Conservation (phyloP, 176 grass and related monocot species). For the Thinopyrum elongatum region DNA sequence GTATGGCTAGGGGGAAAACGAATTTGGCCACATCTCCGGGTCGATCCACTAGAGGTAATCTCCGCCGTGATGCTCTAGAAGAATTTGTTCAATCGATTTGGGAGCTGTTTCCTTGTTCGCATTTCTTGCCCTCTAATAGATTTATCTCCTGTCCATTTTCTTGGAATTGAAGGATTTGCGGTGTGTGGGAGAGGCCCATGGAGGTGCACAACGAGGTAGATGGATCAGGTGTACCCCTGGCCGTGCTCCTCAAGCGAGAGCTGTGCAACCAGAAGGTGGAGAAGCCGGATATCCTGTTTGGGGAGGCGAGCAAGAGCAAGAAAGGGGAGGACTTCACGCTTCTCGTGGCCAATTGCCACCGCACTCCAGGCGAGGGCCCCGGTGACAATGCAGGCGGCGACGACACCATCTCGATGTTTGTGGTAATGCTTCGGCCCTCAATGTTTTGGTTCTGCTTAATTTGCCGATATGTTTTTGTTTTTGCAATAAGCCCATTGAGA, state of each 20-base stretch:
- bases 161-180: conserved; percentile 2
- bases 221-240: conserved; percentile 71
- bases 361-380: conserved; percentile 23
- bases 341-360: conserved; percentile 48
- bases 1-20: neutral
- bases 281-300: conserved; percentile 81
- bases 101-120: neutral
- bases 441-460: neutral
- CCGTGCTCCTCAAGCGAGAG: conserved; percentile 89
- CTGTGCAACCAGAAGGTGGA: conserved; percentile 84
- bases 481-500: neutral
- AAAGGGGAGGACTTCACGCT: conserved; percentile 97
- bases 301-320: conserved; percentile 83
- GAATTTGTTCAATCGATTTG: conserved; percentile 9
- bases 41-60: neutral
- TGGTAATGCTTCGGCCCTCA: conserved; percentile 46
- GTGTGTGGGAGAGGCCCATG: conserved; percentile 11
- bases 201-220: conserved; percentile 53
- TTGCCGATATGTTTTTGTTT: neutral
- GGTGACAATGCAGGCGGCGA: conserved; percentile 25
- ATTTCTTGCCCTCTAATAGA: conserved; percentile 31
- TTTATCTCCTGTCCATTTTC: conserved; percentile 1
- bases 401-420: conserved; percentile 75
- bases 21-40: conserved; percentile 6
- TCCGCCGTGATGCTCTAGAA: neutral